A percentile compares a stretch with the other conserved stretches of the same genome.
phyloP scores from a whole-genome alignment of 2,329 filamentous ascomycete species.

The Ascochyta clinopodiicola region DNA sequence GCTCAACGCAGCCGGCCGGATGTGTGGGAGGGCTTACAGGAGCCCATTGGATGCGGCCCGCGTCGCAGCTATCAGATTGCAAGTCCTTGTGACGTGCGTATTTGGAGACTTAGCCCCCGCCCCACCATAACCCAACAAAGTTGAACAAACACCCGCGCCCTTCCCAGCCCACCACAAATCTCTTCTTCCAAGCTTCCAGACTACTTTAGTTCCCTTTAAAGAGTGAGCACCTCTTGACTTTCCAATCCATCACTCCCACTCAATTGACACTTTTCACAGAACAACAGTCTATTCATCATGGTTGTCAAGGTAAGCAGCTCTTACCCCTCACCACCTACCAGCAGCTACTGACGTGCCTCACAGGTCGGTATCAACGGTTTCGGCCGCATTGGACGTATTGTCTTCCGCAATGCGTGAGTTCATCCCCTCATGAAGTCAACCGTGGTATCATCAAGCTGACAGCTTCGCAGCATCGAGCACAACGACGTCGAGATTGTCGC shows the following conservation, averaged over 20 bases:
- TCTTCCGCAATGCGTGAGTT: conserved; percentile 94
- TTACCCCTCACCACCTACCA: conserved; percentile 26
- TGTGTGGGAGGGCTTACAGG: conserved; percentile 35
- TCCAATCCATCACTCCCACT: conserved; percentile 12
- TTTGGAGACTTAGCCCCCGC: conserved; percentile 33
- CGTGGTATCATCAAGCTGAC: conserved; percentile 25
- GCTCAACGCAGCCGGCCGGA: conserved; percentile 39
- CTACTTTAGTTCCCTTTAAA: conserved; percentile 29
- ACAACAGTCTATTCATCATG: conserved; percentile 47
- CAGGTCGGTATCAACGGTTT: conserved; percentile 99
- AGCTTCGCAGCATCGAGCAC: conserved; percentile 72
- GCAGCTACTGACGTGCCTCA: conserved; percentile 33
- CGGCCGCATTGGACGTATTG: conserved; percentile 98
- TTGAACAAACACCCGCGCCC: conserved; percentile 14
- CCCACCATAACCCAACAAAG: conserved; percentile 42
- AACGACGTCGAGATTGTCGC: conserved; percentile 89
- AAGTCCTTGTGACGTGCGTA: conserved; percentile 35
- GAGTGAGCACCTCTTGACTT: conserved; percentile 24
- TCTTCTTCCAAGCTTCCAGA: conserved; percentile 28
- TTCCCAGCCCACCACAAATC: conserved; percentile 24
- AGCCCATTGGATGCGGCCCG: conserved; percentile 40
- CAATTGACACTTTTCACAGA: conserved; percentile 29
- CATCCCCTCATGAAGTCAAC: conserved; percentile 6
- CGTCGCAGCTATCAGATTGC: conserved; percentile 39
- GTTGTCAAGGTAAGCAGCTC: conserved; percentile 53